phyloP scores from a whole-genome alignment of 768 basidiomycete genomes.

The Mycena capillaripes region DNA sequence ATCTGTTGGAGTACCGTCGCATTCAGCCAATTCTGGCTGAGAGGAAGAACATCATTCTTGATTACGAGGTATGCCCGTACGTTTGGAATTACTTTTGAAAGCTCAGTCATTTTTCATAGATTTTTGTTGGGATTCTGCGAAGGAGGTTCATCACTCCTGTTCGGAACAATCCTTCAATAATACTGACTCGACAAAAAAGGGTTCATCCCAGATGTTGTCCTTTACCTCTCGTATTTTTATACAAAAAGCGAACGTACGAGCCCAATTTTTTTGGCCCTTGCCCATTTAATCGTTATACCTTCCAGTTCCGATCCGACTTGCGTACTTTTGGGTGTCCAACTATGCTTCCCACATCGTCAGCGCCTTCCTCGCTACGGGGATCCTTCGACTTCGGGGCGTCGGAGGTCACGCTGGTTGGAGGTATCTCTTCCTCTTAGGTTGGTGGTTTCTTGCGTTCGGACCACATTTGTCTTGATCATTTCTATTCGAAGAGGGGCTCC shows the following conservation, averaged over 20 bases:
- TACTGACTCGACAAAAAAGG: slow-evolving; percentile 49
- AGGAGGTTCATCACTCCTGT: background rate
- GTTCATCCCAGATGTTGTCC: slow-evolving; percentile 74
- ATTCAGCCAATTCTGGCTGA: slow-evolving; percentile 71
- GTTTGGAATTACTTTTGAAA: background rate
- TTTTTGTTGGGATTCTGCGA: slow-evolving; percentile 63
- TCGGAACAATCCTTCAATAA: slow-evolving; percentile 75
- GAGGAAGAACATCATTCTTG: slow-evolving; percentile 66
- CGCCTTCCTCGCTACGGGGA: slow-evolving; percentile 76
- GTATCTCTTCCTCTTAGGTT: slow-evolving; percentile 67
- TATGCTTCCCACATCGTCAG: slow-evolving; percentile 67
- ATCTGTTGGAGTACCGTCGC: slow-evolving; percentile 70
- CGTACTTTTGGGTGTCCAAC: slow-evolving; percentile 77
- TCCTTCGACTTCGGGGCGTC: slow-evolving; percentile 67
- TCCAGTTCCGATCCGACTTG: slow-evolving; percentile 74
- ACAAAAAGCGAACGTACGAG: slow-evolving; percentile 66
- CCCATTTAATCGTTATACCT: background rate
- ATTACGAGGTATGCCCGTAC: slow-evolving; percentile 56
- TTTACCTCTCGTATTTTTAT: slow-evolving; percentile 78
- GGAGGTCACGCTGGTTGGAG: slow-evolving; percentile 69
- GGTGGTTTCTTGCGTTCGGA: background rate
- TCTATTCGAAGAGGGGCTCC: slow-evolving; percentile 17
- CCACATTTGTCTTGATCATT: background rate
- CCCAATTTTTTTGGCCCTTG: background rate
- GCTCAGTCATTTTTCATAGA: slow-evolving; percentile 42